These are phyloP conservation scores for Ustilago nuda DNA, from an alignment of 1,284 basidiomycete genomes.

Conservation along the genomic window DNA sequence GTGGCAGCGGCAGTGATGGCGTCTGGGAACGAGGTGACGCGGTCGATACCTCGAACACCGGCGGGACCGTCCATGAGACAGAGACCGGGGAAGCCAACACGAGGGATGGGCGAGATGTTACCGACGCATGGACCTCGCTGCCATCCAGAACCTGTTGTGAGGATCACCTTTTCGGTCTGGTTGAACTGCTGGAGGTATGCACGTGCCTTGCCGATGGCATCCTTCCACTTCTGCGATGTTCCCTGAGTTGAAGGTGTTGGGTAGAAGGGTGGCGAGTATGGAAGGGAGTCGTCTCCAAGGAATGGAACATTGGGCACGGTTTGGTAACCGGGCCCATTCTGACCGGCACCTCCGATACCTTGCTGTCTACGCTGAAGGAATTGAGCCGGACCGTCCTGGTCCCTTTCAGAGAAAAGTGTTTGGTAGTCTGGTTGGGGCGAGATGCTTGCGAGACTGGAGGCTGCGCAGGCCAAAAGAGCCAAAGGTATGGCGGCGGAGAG, in stretches of 20 bases:
- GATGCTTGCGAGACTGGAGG: constrained; percentile 27
- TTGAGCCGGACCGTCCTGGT: constrained; percentile 17
- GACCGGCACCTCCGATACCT: constrained; percentile 41
- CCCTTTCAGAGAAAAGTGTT: constrained; percentile 27
- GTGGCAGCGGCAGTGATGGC: constrained; percentile 80
- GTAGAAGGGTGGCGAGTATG: constrained; percentile 57
- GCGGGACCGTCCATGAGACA: constrained; percentile 75
- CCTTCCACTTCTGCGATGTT: constrained; percentile 73
- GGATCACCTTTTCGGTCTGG: constrained; percentile 71
- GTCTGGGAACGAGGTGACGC: constrained; percentile 75
- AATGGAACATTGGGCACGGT: constrained; percentile 42
- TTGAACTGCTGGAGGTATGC: constrained; percentile 69
- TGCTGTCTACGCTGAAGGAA: constrained; percentile 39
- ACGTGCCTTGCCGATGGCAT: constrained; percentile 73
- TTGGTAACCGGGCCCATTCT: constrained; percentile 45
- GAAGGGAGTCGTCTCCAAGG: constrained; percentile 53
- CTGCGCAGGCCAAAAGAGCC: constrained; percentile 30
- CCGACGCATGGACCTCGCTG: constrained; percentile 60
- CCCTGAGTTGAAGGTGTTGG: constrained; percentile 52
- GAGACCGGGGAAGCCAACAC: constrained; percentile 77
- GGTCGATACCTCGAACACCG: constrained; percentile 73
- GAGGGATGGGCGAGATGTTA: constrained; percentile 71
- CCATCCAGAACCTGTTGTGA: constrained; percentile 70
- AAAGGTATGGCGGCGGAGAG: constrained; percentile 29
- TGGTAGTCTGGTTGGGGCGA: constrained; percentile 35